Evolutionary conservation across 331 rosid genomes (phyloP), one percentile per base, ranked within the genome.

Genomic region (Acacia pycnantha): DNA sequence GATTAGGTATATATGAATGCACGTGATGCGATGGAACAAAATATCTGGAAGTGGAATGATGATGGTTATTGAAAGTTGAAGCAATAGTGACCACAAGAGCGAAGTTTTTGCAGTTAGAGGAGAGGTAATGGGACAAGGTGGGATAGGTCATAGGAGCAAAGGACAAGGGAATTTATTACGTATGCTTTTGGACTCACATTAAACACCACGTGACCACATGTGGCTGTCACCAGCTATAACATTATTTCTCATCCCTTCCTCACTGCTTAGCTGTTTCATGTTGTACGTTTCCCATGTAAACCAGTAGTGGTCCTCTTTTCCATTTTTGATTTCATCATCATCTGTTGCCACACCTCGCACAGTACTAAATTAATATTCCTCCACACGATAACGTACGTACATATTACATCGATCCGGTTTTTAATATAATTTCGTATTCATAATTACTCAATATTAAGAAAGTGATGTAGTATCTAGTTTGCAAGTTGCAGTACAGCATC

Each of bases 131-230:
- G 27, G 11, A 22, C 53, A 48, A 48, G 7, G 21, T 48, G 53
- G 53, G 66, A 59, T 19, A 4, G 61, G 11, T 8, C 61, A 54
- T 59, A 59, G 66, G 66, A 59, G 35, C 37, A 62, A 5, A 64
- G 70, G 70, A 65, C 44, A 33, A 2, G 8, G 24, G 74, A 22
- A 26, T 43, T 44, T 2, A 41, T 11, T 43, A 8, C 54, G 11
- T 10, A 37, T 35, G 26, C 29, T 40, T 10, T 37, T 21, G 66
- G 16, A 24, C 14, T 5, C 9, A 40, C 11, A 19, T 4, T 2
- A 37, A 68, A 68, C 29, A 37, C 51, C 74, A 41, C 74, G 75
- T 70, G 56, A 22, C 13, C 75, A 70, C 75, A 15, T 70, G 75
- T 6, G n/a, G 56, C 35, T 70, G 75, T 70, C 29, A 22, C 27